Evolutionary conservation across 768 basidiomycete genomes (phyloP).

Genomic region (Cystofilobasidium bisporidii): DNA sequence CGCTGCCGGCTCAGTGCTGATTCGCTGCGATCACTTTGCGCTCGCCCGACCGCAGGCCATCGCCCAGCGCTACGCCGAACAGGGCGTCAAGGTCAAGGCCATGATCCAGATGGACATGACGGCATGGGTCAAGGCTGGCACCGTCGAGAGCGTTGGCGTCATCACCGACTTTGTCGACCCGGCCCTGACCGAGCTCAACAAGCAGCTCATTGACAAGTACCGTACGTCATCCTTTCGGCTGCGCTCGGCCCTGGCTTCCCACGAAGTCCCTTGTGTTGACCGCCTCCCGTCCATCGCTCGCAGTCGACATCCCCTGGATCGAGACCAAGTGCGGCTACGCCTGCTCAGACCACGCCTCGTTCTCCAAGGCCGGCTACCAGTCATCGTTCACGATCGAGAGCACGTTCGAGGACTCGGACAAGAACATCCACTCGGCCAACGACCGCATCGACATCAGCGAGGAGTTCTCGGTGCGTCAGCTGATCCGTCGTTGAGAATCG

Average conservation of each 20-base stretch:
- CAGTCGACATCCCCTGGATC: slow-evolving; percentile 66
- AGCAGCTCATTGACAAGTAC: slow-evolving; percentile 63
- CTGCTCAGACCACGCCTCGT: slow-evolving; percentile 30
- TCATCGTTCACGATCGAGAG: slow-evolving; percentile 36
- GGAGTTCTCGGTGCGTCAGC: slow-evolving; percentile 30
- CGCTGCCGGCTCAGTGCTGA: too few relatives aligned
- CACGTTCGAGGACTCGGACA: slow-evolving; percentile 48
- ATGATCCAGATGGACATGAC: slow-evolving; percentile 94
- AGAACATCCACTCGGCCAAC: slow-evolving; percentile 66
- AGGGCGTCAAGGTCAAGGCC: slow-evolving; percentile 58
- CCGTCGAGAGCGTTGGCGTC: slow-evolving; percentile 58
- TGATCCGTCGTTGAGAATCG: too few relatives aligned
- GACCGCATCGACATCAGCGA: slow-evolving; percentile 49
- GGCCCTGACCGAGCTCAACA: slow-evolving; percentile 70
- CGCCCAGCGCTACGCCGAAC: slow-evolving; percentile 60
- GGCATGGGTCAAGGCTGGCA: slow-evolving; percentile 81
- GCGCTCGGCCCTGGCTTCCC: background rate
- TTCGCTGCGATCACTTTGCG: too few relatives aligned
- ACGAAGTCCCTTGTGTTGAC: too few relatives aligned
- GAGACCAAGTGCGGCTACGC: slow-evolving; percentile 66
- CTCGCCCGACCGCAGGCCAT: slow-evolving; percentile 46
- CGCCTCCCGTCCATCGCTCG: too few relatives aligned
- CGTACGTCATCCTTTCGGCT: slow-evolving; percentile 36
- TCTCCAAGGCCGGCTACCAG: slow-evolving; percentile 29
- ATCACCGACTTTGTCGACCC: slow-evolving; percentile 74